These are phyloP conservation scores for Neurospora hispaniola DNA, from an alignment of 495 filamentous ascomycete species.

Conservation along the genomic window DNA sequence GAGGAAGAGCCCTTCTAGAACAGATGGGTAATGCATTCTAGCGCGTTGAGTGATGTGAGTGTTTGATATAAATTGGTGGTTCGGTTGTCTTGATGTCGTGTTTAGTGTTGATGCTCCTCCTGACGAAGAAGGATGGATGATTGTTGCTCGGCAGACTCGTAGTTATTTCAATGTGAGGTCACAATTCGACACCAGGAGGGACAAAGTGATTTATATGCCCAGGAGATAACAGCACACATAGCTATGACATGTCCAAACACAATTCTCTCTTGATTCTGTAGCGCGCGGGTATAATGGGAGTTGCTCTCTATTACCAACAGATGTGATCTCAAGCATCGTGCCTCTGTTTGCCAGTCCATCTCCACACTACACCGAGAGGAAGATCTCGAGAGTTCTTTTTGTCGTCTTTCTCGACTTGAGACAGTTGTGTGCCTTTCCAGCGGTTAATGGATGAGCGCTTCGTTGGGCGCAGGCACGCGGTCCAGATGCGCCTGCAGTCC, in stretches of 20 bases:
- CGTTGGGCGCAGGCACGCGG: background rate
- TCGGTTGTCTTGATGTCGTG: background rate
- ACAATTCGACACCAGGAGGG: background rate
- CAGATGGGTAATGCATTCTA: background rate
- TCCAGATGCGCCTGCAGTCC: background rate
- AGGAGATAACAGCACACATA: background rate
- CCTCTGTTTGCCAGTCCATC: background rate
- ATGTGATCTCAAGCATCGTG: background rate
- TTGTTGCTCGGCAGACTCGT: background rate
- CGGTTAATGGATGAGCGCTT: background rate
- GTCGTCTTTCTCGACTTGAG: background rate
- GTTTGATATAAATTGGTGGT: background rate
- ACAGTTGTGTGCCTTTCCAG: background rate
- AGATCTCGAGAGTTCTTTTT: background rate
- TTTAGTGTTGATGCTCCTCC: background rate
- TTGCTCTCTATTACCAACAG: background rate
- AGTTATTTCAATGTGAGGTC: background rate
- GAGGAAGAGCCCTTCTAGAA: background rate
- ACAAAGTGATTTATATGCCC: background rate
- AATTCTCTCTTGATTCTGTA: background rate
- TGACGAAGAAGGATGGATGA: background rate
- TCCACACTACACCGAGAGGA: background rate
- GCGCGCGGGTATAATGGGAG: background rate
- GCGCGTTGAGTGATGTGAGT: background rate
- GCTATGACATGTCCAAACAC: background rate